Base-by-base conservation (phyloP, 73 alveolate genomes). In the Tetrahymena elliotti region DNA sequence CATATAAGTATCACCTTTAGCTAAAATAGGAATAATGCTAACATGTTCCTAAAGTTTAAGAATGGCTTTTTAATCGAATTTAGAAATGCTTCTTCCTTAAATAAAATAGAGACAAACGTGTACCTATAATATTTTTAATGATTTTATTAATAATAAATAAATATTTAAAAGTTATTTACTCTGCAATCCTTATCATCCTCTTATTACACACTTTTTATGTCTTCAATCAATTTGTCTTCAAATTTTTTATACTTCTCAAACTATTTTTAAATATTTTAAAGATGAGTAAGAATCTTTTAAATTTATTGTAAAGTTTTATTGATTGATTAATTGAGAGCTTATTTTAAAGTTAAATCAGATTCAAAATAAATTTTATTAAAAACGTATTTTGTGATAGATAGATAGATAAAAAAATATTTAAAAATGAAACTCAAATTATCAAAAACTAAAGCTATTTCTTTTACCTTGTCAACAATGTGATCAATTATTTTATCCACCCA, bases 31-130 rank as follows among this genome's bases (percentile, higher is more conserved):
- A 33, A 94, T 94, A 34, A 94, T 92, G 92, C 93, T 94, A 16
- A 94, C 95, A 36, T 84, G 47, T 20, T 35, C 83, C 35, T 83
- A 40, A 52, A 94, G 36, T 27, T 94, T 88, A 10, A 84, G 68
- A n/a, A 94, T 36, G 18, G 96, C 95, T 88, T 88, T 47, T 34
- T 83, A 53, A 88, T 94, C 96, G n/a, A 52, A 94, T 38, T 88
- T 40, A 22, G 52, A 94, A 9, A 94, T 84, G 84, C 96, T 84
- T 38, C 95, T 94, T 34, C 96, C 96, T 47, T 53, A 41, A 22
- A 94, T 83, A 35, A 94, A 94, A 92, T 94, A 94, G 93, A 94
- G 93, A 88, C 96, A 94, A 38, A 94, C 96, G 92, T 94, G 96
- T 5, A 94, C 95, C 93, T 94, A 35, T 38, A 83, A 92, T 84